Base-by-base conservation (phyloP, 179 eudicot species). In the Silene coronaria region DNA sequence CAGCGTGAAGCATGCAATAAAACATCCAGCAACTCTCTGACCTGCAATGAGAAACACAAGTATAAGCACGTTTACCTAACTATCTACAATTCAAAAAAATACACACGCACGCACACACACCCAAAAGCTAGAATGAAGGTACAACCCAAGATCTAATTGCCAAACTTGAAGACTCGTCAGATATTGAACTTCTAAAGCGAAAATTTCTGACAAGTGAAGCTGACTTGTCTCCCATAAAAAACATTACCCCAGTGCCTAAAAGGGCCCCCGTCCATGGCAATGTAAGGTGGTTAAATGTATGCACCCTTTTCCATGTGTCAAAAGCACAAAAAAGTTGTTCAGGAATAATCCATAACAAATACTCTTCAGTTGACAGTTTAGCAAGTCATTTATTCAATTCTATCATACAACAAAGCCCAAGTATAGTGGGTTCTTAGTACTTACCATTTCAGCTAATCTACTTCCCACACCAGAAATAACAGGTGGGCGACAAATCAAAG, bases 1-100 rank as follows among this genome's bases (percentile, higher is more conserved):
- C 97, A 90, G 69, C 70, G 76, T 42, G 83, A 83, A 45, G 89
- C 86, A 82, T 90, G 95, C 62, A 71, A 55, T 55, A 90, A 53
- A 67, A 80, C 86, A 76, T 83, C 83, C 82, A 84, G 73, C 46
- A 84, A 26, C 58, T 78, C 83, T 46, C 51, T 81, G 38, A 79
- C 68, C 89, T 89, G 86, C 83, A 86, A 28, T 51, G 24, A 69
- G 69, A 68, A 69, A 66, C 27, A 23, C 34, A 26, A 23, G 53
- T 19, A 76, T 67, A 16, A 73, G 65, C 36, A 71, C 48, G 36
- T 16, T 30, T 17, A 53, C 5, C 26, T 23, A 11, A 21, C 26
- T 14, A 69, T 46, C 28, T 19, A 36, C 10, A 9, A 12, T 19
- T 27, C 30, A 77, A 9, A 24, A 63, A 22, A 17, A 10, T 11